Evolutionary conservation across 345 rosid genomes (phyloP).

Genomic region (Lumnitzera littorea): DNA sequence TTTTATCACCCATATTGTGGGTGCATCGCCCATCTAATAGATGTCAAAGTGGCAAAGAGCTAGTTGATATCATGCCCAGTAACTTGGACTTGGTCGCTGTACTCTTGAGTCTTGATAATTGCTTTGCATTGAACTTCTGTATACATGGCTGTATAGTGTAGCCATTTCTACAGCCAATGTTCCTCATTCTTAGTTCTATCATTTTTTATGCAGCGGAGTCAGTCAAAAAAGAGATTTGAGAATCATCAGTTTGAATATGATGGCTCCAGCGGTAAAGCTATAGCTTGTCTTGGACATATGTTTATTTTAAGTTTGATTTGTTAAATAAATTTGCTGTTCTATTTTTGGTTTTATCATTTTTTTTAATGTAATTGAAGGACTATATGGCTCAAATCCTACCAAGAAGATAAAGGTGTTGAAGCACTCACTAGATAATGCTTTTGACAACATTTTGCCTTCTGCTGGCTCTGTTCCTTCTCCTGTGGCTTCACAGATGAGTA

Average conservation of each 20-base stretch:
- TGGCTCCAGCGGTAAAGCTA: slow-evolving; percentile 53
- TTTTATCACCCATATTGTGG: no score
- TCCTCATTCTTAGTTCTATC: slow-evolving; percentile 6
- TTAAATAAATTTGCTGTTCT: slow-evolving; percentile 5
- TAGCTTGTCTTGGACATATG: slow-evolving; percentile 9
- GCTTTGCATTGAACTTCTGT: slow-evolving; percentile 1
- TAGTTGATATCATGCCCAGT: no score
- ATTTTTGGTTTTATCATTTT: slow-evolving; percentile 15
- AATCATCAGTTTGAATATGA: slow-evolving; percentile 63
- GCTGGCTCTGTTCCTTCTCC: slow-evolving; percentile 76
- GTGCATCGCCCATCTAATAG: no score
- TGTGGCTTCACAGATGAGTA: slow-evolving; percentile 88
- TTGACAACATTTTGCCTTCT: slow-evolving; percentile 46
- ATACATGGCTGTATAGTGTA: neutral
- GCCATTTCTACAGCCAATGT: neutral
- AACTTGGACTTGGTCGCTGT: no score
- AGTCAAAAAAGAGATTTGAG: slow-evolving; percentile 69
- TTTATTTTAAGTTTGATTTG: slow-evolving; percentile 11
- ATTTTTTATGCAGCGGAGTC: slow-evolving; percentile 53
- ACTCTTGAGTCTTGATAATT: no score
- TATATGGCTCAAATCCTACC: slow-evolving; percentile 55
- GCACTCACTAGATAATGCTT: slow-evolving; percentile 51
- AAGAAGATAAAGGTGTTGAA: slow-evolving; percentile 78
- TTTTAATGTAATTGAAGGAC: slow-evolving; percentile 38
- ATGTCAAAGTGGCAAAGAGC: no score